Evolutionary conservation across 306 rosid genomes (phyloP).

Genomic region (Cajanus cajan): DNA sequence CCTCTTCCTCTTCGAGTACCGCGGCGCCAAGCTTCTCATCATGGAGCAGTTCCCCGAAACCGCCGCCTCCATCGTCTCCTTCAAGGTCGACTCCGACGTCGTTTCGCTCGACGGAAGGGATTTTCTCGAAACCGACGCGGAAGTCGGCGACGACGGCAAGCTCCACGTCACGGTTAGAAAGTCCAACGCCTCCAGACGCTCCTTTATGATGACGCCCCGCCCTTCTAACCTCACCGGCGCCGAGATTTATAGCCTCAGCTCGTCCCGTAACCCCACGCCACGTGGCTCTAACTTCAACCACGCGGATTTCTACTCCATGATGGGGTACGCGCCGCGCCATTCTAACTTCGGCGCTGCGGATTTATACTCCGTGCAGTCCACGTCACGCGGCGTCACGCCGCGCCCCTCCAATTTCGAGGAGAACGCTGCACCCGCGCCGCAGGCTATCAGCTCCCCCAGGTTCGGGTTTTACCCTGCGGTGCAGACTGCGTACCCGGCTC

Average conservation of each 20-base stretch:
- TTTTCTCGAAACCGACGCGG: slow-evolving; percentile 90
- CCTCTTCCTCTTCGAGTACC: slow-evolving; percentile 87
- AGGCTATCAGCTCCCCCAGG: slow-evolving; percentile 41
- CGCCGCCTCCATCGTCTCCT: slow-evolving; percentile 91
- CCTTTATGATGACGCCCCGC: slow-evolving; percentile 78
- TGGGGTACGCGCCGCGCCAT: slow-evolving; percentile 72
- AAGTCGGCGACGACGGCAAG: slow-evolving; percentile 85
- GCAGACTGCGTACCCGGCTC: slow-evolving; percentile 70
- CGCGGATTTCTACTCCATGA: slow-evolving; percentile 86
- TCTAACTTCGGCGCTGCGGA: slow-evolving; percentile 79
- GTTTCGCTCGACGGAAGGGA: slow-evolving; percentile 91
- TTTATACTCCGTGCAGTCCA: slow-evolving; percentile 77
- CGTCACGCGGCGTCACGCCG: slow-evolving; percentile 78
- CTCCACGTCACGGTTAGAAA: slow-evolving; percentile 90
- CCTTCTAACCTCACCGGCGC: slow-evolving; percentile 97
- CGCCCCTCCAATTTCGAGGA: slow-evolving; percentile 90
- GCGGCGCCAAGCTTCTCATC: slow-evolving; percentile 86
- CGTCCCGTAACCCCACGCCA: slow-evolving; percentile 89
- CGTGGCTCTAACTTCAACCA: slow-evolving; percentile 89
- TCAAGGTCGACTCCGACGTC: slow-evolving; percentile 94
- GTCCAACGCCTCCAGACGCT: slow-evolving; percentile 78
- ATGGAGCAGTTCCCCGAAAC: slow-evolving; percentile 99
- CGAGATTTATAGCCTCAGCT: slow-evolving; percentile 90
- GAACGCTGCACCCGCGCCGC: slow-evolving; percentile 43
- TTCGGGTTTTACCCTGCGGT: slow-evolving; percentile 64